phyloP scores from a whole-genome alignment of 1,284 basidiomycete genomes.

The Cystobasidium pallidum region DNA sequence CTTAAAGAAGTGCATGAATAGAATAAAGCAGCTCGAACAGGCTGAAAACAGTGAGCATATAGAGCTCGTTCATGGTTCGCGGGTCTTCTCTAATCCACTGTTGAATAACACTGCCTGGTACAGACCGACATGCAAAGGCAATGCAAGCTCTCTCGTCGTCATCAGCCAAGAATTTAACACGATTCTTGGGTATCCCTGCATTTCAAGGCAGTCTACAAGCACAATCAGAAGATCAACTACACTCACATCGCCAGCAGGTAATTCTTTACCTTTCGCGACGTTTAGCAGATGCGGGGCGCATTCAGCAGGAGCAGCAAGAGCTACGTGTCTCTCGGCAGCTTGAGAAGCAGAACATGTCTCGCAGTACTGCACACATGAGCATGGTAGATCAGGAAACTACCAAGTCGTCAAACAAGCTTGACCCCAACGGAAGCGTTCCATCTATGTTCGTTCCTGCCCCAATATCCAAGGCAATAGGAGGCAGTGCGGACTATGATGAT shows the following conservation, averaged over 20 bases:
- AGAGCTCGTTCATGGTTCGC: too few species aligned
- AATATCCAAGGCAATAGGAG: conserved; percentile 51
- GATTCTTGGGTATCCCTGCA: conserved; percentile 66
- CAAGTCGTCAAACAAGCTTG: conserved; percentile 10
- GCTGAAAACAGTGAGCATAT: conserved; percentile 74
- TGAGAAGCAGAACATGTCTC: conserved; percentile 58
- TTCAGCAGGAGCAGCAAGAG: conserved; percentile 83
- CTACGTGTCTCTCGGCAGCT: conserved; percentile 78
- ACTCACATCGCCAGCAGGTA: conserved; percentile 78
- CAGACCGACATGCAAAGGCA: conserved; percentile 55
- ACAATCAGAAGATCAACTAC: conserved; percentile 69
- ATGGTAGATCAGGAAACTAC: conserved; percentile 2
- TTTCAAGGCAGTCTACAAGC: conserved; percentile 65
- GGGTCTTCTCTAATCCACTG: too few species aligned
- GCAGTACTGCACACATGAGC: conserved; percentile 10
- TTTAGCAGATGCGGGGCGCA: conserved; percentile 74
- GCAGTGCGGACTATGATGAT: conserved; percentile 58
- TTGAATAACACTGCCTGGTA: too few species aligned
- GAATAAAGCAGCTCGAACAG: conserved; percentile 79
- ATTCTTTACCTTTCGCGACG: conserved; percentile 81
- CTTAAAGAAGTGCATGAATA: conserved; percentile 76
- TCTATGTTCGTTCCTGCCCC: conserved; percentile 47
- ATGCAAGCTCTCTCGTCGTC: conserved; percentile 26
- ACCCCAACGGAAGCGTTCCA: conserved; percentile 32
- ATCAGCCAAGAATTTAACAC: conserved; percentile 65